phyloP scores from a whole-genome alignment of 2,329 filamentous ascomycete species.

The Botrytis tulipae region DNA sequence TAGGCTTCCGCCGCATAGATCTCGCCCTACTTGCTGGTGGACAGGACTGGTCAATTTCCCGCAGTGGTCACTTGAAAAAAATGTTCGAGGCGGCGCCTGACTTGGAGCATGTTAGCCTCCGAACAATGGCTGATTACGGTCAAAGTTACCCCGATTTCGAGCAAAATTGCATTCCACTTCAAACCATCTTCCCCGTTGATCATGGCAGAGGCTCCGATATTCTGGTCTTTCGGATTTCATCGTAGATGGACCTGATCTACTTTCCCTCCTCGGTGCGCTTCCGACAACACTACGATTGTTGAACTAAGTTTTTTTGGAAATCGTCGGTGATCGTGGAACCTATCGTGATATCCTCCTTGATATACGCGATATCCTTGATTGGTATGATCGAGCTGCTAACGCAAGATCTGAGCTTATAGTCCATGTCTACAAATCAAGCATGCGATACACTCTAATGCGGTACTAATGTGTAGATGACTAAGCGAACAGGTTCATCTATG shows the following conservation, averaged over 20 bases:
- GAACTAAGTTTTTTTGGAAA: not conserved
- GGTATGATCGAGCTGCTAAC: not conserved
- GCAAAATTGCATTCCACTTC: not conserved
- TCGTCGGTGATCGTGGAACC: constrained; percentile 1
- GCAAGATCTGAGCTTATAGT: not conserved
- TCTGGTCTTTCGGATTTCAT: not conserved
- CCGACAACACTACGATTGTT: not conserved
- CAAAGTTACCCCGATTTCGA: not conserved
- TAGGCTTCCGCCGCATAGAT: not conserved
- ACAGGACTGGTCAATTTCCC: not conserved
- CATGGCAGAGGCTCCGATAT: not conserved
- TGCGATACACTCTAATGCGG: not conserved
- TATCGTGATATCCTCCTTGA: not conserved
- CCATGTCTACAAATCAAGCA: not conserved
- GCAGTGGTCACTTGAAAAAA: not conserved
- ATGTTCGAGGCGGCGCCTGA: not conserved
- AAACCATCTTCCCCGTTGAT: not conserved
- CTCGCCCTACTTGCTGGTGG: not conserved
- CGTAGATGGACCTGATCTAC: not conserved
- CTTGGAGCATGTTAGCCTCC: not conserved
- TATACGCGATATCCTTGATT: not conserved
- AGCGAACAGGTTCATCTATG: not conserved
- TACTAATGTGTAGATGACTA: not conserved
- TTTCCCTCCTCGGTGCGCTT: not conserved
- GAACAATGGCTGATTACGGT: not conserved